Evolutionary conservation across 305 asterid genomes (phyloP), one percentile per base, ranked within the genome.

Genomic region (Rubia occidens): DNA sequence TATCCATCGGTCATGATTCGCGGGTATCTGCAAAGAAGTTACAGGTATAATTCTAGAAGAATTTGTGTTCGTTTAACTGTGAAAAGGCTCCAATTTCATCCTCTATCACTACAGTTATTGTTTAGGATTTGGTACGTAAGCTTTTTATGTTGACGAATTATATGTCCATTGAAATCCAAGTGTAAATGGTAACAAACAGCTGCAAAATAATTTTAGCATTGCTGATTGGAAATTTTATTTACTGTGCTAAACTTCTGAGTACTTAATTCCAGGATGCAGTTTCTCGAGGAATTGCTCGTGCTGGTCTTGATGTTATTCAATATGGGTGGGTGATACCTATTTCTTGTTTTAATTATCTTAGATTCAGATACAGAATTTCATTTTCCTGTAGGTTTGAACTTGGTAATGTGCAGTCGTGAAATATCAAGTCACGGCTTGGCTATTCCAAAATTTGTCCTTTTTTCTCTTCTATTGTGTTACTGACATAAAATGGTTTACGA

Each of bases 1-100:
- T 95, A 74, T 91, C 99, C 37, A 68, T 95, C 58, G 97, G 99
- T 65, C 95, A 95, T 65, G 99, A 95, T 85, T 95, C 99, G 71
- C 89, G 99, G 73, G 84, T 89, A 80, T 89, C 99, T 40, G 96
- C 99, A 18, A 86, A 88, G 77, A 86, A 81, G 77, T 82, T 95
- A 71, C 97, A 88, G 98, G 99, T 95, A 78, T 53, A 37, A 42
- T 11, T 43, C 11, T 40, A 6, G 8, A 43, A 26, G 6, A 45
- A 59, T 35, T 10, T 60, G 61, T 37, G 43, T 3, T 63, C 39
- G 35, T 49, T 20, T 51, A 15, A 11, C 2, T 35, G 64, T 20
- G 18, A 10, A 5, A 51, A 26, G 40, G 70, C n/a, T 64, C 58
- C 65, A 11, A 20, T 18, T 71, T 21, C 43, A 14, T 39, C 54